Percentiles rank a stretch among this genome's conserved stretches.
phyloP scores from a whole-genome alignment of 345 rosid species.

The Salix caprea region DNA sequence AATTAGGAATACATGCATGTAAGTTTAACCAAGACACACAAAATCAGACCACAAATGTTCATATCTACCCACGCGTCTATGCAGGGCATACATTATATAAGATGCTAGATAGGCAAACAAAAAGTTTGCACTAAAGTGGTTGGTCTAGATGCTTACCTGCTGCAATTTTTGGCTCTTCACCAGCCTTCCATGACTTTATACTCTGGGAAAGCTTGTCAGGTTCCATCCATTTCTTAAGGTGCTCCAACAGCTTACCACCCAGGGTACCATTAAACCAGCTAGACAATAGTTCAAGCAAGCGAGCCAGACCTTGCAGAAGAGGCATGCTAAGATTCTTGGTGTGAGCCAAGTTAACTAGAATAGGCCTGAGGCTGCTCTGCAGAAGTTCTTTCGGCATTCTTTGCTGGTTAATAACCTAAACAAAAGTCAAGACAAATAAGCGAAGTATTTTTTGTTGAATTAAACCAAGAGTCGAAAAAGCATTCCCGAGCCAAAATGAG shows the following conservation, averaged over 20 bases:
- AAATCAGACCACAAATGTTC: not conserved
- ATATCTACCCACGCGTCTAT: not conserved
- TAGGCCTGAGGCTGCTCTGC: slow-evolving; percentile 97
- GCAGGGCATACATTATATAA: not conserved
- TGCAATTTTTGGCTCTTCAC: slow-evolving; percentile 99
- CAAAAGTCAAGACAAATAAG: slow-evolving; percentile 10
- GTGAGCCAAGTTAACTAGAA: slow-evolving; percentile 88
- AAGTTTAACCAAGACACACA: not conserved
- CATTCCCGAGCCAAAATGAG: not conserved
- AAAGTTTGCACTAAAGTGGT: not conserved
- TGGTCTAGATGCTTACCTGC: slow-evolving; percentile 52
- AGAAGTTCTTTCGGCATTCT: slow-evolving; percentile 99
- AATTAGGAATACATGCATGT: not conserved
- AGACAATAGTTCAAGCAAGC: slow-evolving; percentile 91
- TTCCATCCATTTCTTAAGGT: slow-evolving; percentile 97
- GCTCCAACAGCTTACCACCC: slow-evolving; percentile 95
- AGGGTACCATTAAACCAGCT: slow-evolving; percentile 92
- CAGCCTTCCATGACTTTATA: slow-evolving; percentile 93
- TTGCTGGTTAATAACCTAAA: slow-evolving; percentile 91
- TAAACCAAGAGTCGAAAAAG: not conserved
- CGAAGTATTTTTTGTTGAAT: slow-evolving; percentile 2
- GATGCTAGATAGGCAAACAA: not conserved
- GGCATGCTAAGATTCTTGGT: slow-evolving; percentile 99
- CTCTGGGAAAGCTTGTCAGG: slow-evolving; percentile 95
- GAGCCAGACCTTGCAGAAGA: slow-evolving; percentile 94